Conservation (phyloP, 2,329 filamentous ascomycete genomes). For the Fusarium domesticum region DNA sequence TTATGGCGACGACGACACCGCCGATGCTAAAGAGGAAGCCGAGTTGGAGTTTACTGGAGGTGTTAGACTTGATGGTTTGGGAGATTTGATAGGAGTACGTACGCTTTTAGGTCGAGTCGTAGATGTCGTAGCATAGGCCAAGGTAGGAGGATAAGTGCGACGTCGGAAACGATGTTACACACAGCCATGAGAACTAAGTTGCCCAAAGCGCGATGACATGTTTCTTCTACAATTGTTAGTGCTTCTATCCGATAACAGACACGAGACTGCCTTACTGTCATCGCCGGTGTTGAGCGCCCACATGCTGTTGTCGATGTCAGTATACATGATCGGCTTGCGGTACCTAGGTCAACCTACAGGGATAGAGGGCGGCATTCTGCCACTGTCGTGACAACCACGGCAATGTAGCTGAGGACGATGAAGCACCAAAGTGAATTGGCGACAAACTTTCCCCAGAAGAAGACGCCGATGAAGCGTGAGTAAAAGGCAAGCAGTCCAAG, state of each 20-base stretch:
- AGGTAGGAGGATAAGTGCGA: slow-evolving; percentile 31
- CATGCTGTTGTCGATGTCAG: slow-evolving; percentile 12
- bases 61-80: neutral
- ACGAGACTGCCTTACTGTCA: neutral
- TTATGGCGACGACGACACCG: slow-evolving; percentile 24
- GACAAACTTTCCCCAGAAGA: slow-evolving; percentile 23
- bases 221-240: neutral
- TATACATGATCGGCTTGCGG: no score
- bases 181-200: slow-evolving; percentile 31
- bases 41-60: slow-evolving; percentile 19
- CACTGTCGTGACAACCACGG: slow-evolving; percentile 28
- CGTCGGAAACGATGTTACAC: slow-evolving; percentile 31
- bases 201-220: slow-evolving; percentile 24
- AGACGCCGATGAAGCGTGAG: slow-evolving; percentile 29
- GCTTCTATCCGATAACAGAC: neutral
- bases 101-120: slow-evolving; percentile 14
- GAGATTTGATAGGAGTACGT: neutral
- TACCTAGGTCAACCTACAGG: slow-evolving; percentile 7
- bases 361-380: slow-evolving; percentile 29
- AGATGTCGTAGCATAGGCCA: slow-evolving; percentile 31
- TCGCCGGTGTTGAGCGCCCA: slow-evolving; percentile 8
- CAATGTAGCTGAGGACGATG: slow-evolving; percentile 28
- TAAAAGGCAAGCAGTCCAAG: slow-evolving; percentile 31
- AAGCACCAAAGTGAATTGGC: slow-evolving; percentile 25
- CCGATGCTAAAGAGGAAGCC: slow-evolving; percentile 28